These are phyloP conservation scores for Lachnellula suecica DNA, from an alignment of 2,329 filamentous ascomycete genomes.

Conservation along the genomic window DNA sequence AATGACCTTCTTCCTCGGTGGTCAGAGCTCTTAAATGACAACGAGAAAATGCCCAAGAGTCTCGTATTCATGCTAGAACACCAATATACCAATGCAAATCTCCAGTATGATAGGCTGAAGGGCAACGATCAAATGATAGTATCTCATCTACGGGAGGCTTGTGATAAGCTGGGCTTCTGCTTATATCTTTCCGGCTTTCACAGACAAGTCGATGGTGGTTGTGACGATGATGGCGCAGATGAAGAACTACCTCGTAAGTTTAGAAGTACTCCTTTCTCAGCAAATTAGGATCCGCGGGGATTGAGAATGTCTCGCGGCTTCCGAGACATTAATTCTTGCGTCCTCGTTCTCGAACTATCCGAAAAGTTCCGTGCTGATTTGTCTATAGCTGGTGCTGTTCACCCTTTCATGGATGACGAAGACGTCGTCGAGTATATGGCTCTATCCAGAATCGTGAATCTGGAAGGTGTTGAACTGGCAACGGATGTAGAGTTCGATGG, in stretches of 20 bases:
- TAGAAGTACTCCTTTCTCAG: too few species aligned
- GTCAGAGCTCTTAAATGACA: constrained; percentile 7
- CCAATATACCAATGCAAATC: constrained; percentile 14
- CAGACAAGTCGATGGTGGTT: constrained; percentile 7
- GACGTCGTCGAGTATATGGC: constrained; percentile 1
- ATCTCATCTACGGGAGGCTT: constrained; percentile 9
- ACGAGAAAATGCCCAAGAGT: neutral
- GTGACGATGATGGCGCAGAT: constrained; percentile 7
- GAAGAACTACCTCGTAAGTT: too few species aligned
- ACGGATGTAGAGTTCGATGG: constrained; percentile 12
- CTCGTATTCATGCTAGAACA: constrained; percentile 12
- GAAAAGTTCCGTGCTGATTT: too few species aligned
- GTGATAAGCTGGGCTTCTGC: constrained; percentile 8
- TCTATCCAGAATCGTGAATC: constrained; percentile 13
- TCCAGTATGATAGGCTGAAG: constrained; percentile 11
- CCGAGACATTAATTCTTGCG: too few species aligned
- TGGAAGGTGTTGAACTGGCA: constrained; percentile 14
- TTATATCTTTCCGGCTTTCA: constrained; percentile 20
- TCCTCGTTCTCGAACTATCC: too few species aligned
- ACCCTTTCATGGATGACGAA: neutral
- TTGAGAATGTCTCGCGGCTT: too few species aligned
- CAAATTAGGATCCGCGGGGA: too few species aligned
- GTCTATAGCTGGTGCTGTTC: too few species aligned
- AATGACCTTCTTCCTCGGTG: constrained; percentile 5
- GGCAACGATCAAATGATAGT: constrained; percentile 11